Evolutionary conservation across 2,329 filamentous ascomycete species (phyloP).

Genomic region (Trichoderma brevicompactum): DNA sequence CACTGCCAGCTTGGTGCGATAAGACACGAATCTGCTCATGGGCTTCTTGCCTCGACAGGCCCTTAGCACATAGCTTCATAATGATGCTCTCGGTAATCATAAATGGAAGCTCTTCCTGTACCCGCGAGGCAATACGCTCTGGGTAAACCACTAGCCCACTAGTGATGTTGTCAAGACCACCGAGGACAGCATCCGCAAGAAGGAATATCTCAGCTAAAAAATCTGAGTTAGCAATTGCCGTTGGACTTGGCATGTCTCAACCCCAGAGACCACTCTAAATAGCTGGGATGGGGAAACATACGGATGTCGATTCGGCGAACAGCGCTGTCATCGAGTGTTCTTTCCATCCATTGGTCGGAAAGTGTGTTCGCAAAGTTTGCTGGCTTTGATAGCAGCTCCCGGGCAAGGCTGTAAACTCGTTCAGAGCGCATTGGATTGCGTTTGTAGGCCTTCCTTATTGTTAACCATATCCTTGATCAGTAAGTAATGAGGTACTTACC

Average conservation of each 20-base stretch:
- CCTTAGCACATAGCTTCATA: constrained; percentile 75
- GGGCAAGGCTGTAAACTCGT: neutral
- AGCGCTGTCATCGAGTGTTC: constrained; percentile 76
- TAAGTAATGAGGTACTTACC: neutral
- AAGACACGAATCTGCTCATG: constrained; percentile 88
- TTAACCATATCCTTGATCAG: too few species aligned
- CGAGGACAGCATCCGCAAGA: constrained; percentile 68
- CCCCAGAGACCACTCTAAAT: too few species aligned
- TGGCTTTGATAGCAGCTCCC: neutral
- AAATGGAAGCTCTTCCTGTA: constrained; percentile 78
- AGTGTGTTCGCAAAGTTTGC: neutral
- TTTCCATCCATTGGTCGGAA: constrained; percentile 56
- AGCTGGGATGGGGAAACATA: too few species aligned
- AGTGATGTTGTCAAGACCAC: constrained; percentile 69
- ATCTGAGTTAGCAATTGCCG: too few species aligned
- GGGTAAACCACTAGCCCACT: constrained; percentile 80
- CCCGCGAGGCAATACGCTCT: constrained; percentile 68
- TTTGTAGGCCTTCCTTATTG: neutral
- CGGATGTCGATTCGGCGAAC: neutral
- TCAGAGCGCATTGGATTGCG: constrained; percentile 5
- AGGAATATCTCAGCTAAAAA: constrained; percentile 68
- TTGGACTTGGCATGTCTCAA: too few species aligned
- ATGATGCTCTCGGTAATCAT: constrained; percentile 74
- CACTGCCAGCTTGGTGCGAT: constrained; percentile 72
- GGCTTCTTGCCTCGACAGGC: constrained; percentile 44